Base-by-base conservation (phyloP, 129 eudicot species). In the Tagetes erecta region DNA sequence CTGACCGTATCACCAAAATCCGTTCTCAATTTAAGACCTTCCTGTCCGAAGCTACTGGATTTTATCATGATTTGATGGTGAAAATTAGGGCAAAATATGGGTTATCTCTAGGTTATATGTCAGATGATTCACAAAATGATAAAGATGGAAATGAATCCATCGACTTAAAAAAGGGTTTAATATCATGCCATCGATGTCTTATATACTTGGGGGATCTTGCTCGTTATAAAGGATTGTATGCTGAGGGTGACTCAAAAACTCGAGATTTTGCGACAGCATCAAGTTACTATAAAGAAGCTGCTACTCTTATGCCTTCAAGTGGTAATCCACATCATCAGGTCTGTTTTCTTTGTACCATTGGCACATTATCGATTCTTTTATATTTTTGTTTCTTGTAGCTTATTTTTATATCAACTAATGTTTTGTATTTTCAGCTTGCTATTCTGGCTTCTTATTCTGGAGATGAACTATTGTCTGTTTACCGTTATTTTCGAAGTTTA, bases 271-370 rank as follows among this genome's bases (percentile, higher is more conserved):
- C 84, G 5, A 87, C 99, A 39, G 97, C 99, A 40, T 85, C 91
- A 33, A 85, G 94, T 78, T 94, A 94, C 81, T 94, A 94, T 58
- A 78, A 74, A 81, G 96, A 94, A 81, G 97, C 96, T 67, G 87
- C 96, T 77, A 81, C 88, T 10, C 78, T 94, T 49, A 85, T 87
- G 88, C 94, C 97, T 78, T 83, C 97, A 36, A 85, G 84, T 80
- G 99, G 99, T 56, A 94, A 94, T 80, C 97, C 99, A 6, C 97
- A 94, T 79, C 97, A 94, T 84, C 99, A 94, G 99, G 99, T 88
- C 14, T 68, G 60, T 64, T 13, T n/a, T 36, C 11, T 60, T 27
- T 63, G 10, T 72, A 30, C 41, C 47, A 30, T 47, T 47, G 5
- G 49, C 14, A 3, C 9, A 36, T 51, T 37, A 6, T 57, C 8